A percentile compares a stretch with the other conserved stretches of the same genome.
Conservation (phyloP, 73 alveolate species). For the Paramecium sonneborni region DNA sequence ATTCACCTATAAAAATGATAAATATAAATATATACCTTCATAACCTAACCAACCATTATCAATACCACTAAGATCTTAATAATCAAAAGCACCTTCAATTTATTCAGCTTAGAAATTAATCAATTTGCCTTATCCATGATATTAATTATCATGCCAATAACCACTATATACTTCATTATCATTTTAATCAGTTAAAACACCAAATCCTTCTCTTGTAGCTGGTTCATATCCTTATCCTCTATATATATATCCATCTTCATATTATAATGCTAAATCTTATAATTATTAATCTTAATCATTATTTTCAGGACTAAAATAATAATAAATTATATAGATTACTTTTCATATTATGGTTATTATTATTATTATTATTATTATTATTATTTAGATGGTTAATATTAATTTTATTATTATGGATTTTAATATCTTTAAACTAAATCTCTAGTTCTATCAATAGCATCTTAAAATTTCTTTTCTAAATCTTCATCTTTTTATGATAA, state of each 20-base stretch:
- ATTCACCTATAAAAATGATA: slow-evolving; percentile 1
- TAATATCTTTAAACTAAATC: slow-evolving; percentile 3
- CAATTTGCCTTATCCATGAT: slow-evolving; percentile 48
- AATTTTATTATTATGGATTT: neutral
- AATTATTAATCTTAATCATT: neutral
- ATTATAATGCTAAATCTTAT: slow-evolving; percentile 16
- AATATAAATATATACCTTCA: neutral
- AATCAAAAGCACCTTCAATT: slow-evolving; percentile 21
- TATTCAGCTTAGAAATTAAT: slow-evolving; percentile 37
- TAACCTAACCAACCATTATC: slow-evolving; percentile 54
- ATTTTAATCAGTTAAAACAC: slow-evolving; percentile 4
- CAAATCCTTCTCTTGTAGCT: slow-evolving; percentile 55
- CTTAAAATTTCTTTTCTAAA: slow-evolving; percentile 38
- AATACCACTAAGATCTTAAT: slow-evolving; percentile 8
- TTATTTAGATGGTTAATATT: neutral
- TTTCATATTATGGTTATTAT: neutral
- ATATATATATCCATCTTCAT: slow-evolving; percentile 45
- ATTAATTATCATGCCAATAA: slow-evolving; percentile 46
- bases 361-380: neutral
- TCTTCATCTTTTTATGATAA: slow-evolving; percentile 14
- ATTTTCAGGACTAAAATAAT: neutral
- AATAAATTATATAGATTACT: neutral
- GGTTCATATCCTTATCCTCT: slow-evolving; percentile 57
- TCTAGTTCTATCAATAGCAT: slow-evolving; percentile 24
- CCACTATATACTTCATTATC: slow-evolving; percentile 53